phyloP scores from a whole-genome alignment of 805 yeast genomes.

The Peterozyma xylosa region DNA sequence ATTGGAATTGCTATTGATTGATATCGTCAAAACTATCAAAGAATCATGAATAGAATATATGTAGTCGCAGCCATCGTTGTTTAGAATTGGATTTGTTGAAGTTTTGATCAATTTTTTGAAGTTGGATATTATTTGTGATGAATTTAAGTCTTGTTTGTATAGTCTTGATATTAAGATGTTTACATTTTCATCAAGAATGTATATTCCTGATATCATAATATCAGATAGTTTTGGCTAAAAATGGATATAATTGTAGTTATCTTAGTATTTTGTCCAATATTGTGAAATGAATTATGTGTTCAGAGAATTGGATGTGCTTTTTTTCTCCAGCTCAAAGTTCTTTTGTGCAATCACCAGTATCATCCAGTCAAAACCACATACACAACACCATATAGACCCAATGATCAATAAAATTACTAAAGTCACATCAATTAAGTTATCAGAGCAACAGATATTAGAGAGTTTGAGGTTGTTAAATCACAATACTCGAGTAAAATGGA shows the following conservation, averaged over 20 bases:
- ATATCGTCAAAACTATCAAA: slow-evolving; percentile 32
- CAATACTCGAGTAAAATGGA: slow-evolving; percentile 16
- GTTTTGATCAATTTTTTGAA: slow-evolving; percentile 15
- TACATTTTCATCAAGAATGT: slow-evolving; percentile 22
- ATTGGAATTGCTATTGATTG: slow-evolving; percentile 37
- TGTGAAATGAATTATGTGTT: no score
- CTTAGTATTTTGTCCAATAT: no score
- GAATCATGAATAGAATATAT: slow-evolving; percentile 43
- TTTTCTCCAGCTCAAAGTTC: slow-evolving; percentile 18
- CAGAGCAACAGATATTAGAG: slow-evolving; percentile 17
- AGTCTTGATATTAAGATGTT: slow-evolving; percentile 24
- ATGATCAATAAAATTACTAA: slow-evolving; percentile 32
- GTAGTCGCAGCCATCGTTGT: slow-evolving; percentile 43
- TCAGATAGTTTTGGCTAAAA: not conserved
- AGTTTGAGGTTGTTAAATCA: slow-evolving; percentile 6
- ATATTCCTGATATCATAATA: slow-evolving; percentile 27
- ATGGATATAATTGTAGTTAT: no score
- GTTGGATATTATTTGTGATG: slow-evolving; percentile 17
- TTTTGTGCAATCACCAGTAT: slow-evolving; percentile 9
- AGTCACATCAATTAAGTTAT: slow-evolving; percentile 20
- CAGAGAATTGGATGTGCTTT: slow-evolving; percentile 10
- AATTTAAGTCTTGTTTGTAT: slow-evolving; percentile 22
- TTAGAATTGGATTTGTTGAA: slow-evolving; percentile 32
- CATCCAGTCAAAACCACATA: no score
- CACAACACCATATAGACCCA: not conserved